These are phyloP conservation scores for Helenozyma rhizophorensis DNA, from an alignment of 805 yeast species.

Conservation along the genomic window DNA sequence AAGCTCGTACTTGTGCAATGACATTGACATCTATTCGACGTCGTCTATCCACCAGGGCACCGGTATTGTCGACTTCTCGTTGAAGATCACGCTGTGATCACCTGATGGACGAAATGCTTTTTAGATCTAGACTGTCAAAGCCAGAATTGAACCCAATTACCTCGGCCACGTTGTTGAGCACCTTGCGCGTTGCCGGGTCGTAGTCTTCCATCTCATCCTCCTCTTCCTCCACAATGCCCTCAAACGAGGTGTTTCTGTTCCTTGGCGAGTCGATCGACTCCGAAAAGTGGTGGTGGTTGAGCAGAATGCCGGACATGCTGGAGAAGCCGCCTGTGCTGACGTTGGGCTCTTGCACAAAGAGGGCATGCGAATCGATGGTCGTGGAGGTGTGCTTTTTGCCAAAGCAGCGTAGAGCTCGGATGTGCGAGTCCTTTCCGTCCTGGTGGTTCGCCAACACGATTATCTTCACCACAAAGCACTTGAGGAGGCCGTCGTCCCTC, in stretches of 20 bases:
- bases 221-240: slow-evolving; percentile 8
- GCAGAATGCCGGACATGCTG: slow-evolving; percentile 11
- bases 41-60: slow-evolving; percentile 92
- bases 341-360: neutral
- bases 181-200: slow-evolving; percentile 22
- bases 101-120: slow-evolving; percentile 36
- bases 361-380: slow-evolving; percentile 4
- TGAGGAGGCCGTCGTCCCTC: slow-evolving; percentile 52
- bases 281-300: slow-evolving; percentile 4
- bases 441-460: slow-evolving; percentile 77
- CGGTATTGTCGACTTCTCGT: slow-evolving; percentile 74
- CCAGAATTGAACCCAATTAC: slow-evolving; percentile 41
- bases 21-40: slow-evolving; percentile 86
- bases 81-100: slow-evolving; percentile 50
- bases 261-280: slow-evolving; percentile 1
- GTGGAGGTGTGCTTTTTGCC: slow-evolving; percentile 28
- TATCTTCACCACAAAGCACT: slow-evolving; percentile 62
- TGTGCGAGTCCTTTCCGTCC: slow-evolving; percentile 92
- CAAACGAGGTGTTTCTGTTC: slow-evolving; percentile 2
- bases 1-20: slow-evolving; percentile 60
- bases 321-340: slow-evolving; percentile 1
- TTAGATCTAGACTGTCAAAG: slow-evolving; percentile 35
- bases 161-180: slow-evolving; percentile 31
- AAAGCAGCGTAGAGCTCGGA: slow-evolving; percentile 65
- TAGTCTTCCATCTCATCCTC: slow-evolving; percentile 2